phyloP scores from a whole-genome alignment of 192 early-diverging fungal species.

The Umbelopsis sp. region DNA sequence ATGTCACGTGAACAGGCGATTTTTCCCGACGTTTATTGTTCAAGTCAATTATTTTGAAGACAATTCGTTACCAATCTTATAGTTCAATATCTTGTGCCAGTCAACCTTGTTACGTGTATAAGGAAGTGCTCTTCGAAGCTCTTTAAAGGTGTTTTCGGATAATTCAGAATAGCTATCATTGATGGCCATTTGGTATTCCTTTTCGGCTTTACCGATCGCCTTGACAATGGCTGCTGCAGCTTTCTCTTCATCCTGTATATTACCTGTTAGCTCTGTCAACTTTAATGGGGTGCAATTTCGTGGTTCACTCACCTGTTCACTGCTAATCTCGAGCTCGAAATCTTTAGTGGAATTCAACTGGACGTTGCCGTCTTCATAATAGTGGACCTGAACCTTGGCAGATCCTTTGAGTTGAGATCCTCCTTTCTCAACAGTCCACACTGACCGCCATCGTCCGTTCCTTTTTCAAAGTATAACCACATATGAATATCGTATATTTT shows the following conservation, averaged over 20 bases:
- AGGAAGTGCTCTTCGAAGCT: constrained; percentile 86
- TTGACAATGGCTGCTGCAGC: constrained; percentile 62
- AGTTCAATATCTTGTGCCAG: constrained; percentile 83
- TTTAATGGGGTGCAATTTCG: neutral
- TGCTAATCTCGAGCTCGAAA: constrained; percentile 42
- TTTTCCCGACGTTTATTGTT: neutral
- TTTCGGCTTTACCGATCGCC: constrained; percentile 72
- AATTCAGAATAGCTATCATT: constrained; percentile 82
- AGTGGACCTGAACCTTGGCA: constrained; percentile 87
- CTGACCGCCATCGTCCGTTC: constrained; percentile 92
- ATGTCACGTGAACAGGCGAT: constrained; percentile 10
- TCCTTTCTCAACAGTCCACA: constrained; percentile 72
- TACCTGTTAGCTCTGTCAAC: neutral
- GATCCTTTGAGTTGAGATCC: constrained; percentile 67
- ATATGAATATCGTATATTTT: neutral
- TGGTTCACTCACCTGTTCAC: constrained; percentile 8
- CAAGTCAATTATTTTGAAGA: constrained; percentile 32
- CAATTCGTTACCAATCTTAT: constrained; percentile 55
- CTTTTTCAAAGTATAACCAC: constrained; percentile 37
- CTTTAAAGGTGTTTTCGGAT: constrained; percentile 88
- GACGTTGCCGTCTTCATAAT: constrained; percentile 99
- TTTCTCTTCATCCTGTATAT: constrained; percentile 28
- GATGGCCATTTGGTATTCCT: constrained; percentile 81
- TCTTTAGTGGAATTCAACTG: constrained; percentile 87
- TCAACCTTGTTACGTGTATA: constrained; percentile 92